Evolutionary conservation across 257 asterid species (phyloP).

Genomic region (Echium plantagineum): DNA sequence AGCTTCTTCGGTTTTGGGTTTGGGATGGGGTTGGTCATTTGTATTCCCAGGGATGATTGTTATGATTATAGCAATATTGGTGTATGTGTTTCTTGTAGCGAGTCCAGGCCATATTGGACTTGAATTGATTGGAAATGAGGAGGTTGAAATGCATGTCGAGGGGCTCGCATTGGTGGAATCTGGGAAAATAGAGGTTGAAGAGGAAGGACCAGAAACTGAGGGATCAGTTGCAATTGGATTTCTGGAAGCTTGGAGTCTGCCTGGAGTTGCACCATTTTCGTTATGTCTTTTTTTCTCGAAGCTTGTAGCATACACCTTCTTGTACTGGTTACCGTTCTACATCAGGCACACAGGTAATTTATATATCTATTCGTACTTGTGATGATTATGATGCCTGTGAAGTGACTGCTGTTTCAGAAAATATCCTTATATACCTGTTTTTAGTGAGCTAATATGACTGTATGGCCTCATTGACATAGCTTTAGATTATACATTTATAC

Average conservation of each 20-base stretch:
- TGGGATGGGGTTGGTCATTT: constrained; percentile 98
- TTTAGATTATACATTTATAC: no score
- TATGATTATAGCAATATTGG: constrained; percentile 29
- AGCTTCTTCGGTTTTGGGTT: constrained; percentile 72
- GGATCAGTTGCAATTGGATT: constrained; percentile 60
- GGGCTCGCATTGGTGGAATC: constrained; percentile 53
- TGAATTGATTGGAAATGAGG: constrained; percentile 26
- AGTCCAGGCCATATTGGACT: constrained; percentile 61
- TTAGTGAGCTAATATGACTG: no score
- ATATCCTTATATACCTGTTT: no score
- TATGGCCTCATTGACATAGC: no score
- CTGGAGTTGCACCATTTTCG: constrained; percentile 72
- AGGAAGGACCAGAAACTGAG: constrained; percentile 10
- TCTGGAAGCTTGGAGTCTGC: constrained; percentile 85
- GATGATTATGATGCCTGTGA: background rate
- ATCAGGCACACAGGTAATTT: constrained; percentile 70
- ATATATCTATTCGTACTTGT: background rate
- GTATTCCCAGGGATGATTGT: constrained; percentile 63
- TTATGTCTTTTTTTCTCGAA: constrained; percentile 87
- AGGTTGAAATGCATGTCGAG: constrained; percentile 51
- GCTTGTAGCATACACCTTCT: constrained; percentile 91
- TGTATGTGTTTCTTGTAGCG: constrained; percentile 61
- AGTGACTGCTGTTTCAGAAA: background rate
- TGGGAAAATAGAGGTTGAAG: constrained; percentile 28
- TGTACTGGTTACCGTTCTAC: constrained; percentile 97